These are phyloP conservation scores for Vaccinium darrowii DNA, from an alignment of 148 eudicot genomes.

Conservation along the genomic window DNA sequence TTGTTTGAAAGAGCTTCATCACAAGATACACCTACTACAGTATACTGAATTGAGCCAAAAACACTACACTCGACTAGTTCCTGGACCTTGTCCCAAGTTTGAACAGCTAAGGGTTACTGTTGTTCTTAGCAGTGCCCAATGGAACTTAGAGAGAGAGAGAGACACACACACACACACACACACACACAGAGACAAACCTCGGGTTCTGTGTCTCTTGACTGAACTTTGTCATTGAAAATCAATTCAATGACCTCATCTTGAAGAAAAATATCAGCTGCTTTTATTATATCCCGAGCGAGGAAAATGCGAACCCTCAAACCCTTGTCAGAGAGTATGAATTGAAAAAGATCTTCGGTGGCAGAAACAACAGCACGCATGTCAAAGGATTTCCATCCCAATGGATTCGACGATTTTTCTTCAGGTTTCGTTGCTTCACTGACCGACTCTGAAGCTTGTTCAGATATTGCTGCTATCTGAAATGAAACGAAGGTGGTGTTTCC, in stretches of 20 bases:
- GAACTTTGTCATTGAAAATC: conserved; percentile 31
- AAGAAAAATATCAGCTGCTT: conserved; percentile 72
- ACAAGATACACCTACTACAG: neutral
- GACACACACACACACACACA: neutral
- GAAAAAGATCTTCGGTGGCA: conserved; percentile 90
- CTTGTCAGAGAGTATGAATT: conserved; percentile 73
- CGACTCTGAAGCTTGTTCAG: conserved; percentile 67
- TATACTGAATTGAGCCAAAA: neutral
- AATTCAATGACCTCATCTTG: conserved; percentile 46
- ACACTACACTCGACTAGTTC: neutral
- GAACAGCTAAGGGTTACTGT: neutral
- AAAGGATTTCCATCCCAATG: conserved; percentile 76
- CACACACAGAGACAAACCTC: conserved; percentile 38
- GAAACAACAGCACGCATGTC: conserved; percentile 78
- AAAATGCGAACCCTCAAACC: conserved; percentile 80
- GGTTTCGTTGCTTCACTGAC: conserved; percentile 30
- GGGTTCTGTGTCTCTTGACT: conserved; percentile 26
- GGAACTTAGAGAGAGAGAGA: neutral
- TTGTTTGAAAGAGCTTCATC: neutral
- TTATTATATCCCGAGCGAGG: conserved; percentile 70
- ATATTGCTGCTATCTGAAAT: conserved; percentile 83
- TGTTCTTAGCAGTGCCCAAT: neutral
- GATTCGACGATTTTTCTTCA: conserved; percentile 40
- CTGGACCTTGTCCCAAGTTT: neutral
- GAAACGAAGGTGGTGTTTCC: conserved; percentile 11